These are phyloP conservation scores for Lithospermum erythrorhizon DNA, from an alignment of 257 asterid genomes.

Conservation along the genomic window DNA sequence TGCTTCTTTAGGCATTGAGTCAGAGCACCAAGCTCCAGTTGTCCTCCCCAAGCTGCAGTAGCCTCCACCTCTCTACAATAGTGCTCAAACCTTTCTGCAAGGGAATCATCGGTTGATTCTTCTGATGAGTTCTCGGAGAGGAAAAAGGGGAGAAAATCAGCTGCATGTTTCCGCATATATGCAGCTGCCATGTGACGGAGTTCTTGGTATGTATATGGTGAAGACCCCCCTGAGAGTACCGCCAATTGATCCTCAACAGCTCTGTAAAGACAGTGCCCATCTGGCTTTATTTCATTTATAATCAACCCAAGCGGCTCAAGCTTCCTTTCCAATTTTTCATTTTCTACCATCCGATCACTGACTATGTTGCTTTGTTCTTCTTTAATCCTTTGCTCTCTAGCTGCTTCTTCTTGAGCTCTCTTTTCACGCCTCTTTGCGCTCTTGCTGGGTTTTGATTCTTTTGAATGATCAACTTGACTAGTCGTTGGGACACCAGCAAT, in stretches of 20 bases:
- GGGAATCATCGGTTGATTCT: constrained; percentile 40
- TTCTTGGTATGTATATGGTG: constrained; percentile 56
- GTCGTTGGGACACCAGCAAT: constrained; percentile 78
- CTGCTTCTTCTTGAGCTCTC: constrained; percentile 90
- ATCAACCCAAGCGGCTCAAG: constrained; percentile 78
- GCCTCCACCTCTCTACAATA: constrained; percentile 80
- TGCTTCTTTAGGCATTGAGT: constrained; percentile 86
- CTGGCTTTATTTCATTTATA: constrained; percentile 77
- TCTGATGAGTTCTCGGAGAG: constrained; percentile 47
- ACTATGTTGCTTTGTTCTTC: constrained; percentile 74
- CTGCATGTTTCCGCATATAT: constrained; percentile 63
- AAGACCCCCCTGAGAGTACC: constrained; percentile 43
- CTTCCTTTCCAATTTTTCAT: constrained; percentile 49
- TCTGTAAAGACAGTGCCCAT: constrained; percentile 91
- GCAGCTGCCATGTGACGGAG: constrained; percentile 79
- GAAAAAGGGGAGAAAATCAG: constrained; percentile 73
- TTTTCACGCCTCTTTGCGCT: constrained; percentile 65
- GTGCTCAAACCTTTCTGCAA: constrained; percentile 55
- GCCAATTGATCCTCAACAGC: constrained; percentile 91
- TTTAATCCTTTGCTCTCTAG: constrained; percentile 81
- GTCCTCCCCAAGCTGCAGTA: constrained; percentile 98
- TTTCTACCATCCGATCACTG: constrained; percentile 56
- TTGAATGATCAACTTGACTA: constrained; percentile 46
- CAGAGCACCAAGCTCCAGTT: constrained; percentile 84
- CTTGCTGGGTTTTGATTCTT: constrained; percentile 68